These are phyloP conservation scores for Flaveria linearis DNA, from an alignment of 129 eudicot genomes.

Conservation along the genomic window DNA sequence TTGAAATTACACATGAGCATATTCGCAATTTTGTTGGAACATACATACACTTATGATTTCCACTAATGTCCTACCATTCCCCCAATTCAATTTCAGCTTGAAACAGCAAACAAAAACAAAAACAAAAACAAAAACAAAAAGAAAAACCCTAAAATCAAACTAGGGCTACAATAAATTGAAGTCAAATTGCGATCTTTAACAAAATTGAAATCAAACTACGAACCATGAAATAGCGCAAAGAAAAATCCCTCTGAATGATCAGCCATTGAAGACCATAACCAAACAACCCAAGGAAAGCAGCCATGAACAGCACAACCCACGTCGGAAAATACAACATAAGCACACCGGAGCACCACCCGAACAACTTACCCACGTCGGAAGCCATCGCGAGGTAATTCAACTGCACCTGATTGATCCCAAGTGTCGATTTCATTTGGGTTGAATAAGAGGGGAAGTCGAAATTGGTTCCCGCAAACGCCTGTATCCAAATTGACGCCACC, in stretches of 20 bases:
- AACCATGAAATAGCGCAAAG: conserved; percentile 65
- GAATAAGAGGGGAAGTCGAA: conserved; percentile 66
- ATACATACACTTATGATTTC: not conserved
- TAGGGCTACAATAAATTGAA: not conserved
- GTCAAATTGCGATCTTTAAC: not conserved
- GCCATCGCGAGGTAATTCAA: conserved; percentile 55
- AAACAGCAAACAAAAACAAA: too few relatives aligned
- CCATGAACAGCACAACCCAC: conserved; percentile 58
- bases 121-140: too few relatives aligned
- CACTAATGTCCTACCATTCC: not conserved
- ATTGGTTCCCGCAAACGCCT: conserved; percentile 66
- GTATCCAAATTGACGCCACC: conserved; percentile 58
- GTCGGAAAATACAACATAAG: conserved; percentile 48
- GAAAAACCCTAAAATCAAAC: not conserved
- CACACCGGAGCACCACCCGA: conserved; percentile 73
- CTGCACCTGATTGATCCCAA: conserved; percentile 50
- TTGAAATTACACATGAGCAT: too few relatives aligned
- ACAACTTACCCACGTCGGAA: conserved; percentile 59
- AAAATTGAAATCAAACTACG: conserved; percentile 21
- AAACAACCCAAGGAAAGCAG: conserved; percentile 55
- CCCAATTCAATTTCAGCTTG: not conserved
- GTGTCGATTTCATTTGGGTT: conserved; percentile 43
- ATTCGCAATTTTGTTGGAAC: too few relatives aligned
- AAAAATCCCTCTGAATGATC: conserved; percentile 36
- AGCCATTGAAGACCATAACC: conserved; percentile 75